Base-by-base conservation (phyloP, 176 grass and related monocot species). In the Bonia amplexicaulis region DNA sequence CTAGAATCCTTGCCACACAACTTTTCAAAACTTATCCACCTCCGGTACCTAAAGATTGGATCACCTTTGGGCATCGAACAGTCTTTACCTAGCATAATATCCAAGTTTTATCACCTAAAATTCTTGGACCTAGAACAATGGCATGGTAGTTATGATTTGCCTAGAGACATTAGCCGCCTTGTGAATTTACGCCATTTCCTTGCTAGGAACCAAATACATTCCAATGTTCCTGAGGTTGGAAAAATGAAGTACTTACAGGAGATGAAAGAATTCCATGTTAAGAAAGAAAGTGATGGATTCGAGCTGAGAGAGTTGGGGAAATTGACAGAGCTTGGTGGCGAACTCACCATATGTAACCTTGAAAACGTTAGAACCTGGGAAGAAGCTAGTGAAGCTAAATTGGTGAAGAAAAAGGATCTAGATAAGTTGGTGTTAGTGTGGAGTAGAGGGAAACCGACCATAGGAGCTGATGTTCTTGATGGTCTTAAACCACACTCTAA, bases 211-310 rank as follows among this genome's bases (percentile, higher is more conserved):
- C 33, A 33, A 33, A 33, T 64, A 6, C 42, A 63, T 26, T 79
- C 33, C 59, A 63, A 65, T 48, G 62, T 79, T 79, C 41, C 59
- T 20, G 40, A 46, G 76, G 59, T 79, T 12, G 76, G 59, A 12
- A 79, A 79, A 9, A 26, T 79, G 25, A 47, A 31, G 42, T 20
- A 3, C 48, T 79, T 79, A 65, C 76, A 33, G 42, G 42, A 63
- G 59, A 13, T 78, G 23, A 47, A 57, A 31, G 42, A 48, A 12
- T 79, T 65, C 9, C 15, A 45, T 62, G 59, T 79, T 79, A 79
- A 61, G 42, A 79, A 79, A 47, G 40, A 63, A 14, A 4, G 9
- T 3, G 19, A 1, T 65, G 76, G 76, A 20, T 79, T 79, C 65
- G 41, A 79, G 1, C 14, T 79, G 29, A 35, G 4, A 16, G 51